Base-by-base conservation (phyloP, 306 rosid species). In the Rosa persica region DNA sequence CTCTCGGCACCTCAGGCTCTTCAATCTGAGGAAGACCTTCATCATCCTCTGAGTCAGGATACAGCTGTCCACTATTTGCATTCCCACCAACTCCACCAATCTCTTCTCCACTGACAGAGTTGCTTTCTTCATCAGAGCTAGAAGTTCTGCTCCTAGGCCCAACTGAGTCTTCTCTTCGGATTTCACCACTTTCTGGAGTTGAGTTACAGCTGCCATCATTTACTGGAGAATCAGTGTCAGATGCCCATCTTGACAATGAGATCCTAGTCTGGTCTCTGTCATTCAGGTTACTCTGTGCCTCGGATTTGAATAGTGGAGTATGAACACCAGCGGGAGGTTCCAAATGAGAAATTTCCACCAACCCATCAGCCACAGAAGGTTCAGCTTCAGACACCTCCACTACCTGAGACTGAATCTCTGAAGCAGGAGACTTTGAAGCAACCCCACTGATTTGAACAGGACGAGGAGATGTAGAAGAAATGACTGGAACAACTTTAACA, bases 211-310 rank as follows among this genome's bases (percentile, higher is more conserved):
- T 74, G 39, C 48, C 89, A 82, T 70, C 87, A 51, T 48, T 77
- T 47, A 58, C 65, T 0, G 93, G 89, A 23, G 92, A 86, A 76
- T 79, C 83, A 54, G 73, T 85, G 22, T 87, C 91, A 27, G 67
- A 78, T 34, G 91, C 91, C 99, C 99, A 96, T 76, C 93, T 90
- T 42, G 98, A 96, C 88, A 80, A 78, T 0, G 78, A 73, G 77
- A 96, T 89, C 43, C 71, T 19, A 20, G 62, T 86, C 81, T 76
- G 88, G 80, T 70, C 88, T 11, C 65, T 76, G 1, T 75, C 87
- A 64, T 73, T 91, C 75, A 72, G 15, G 9, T 25, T 48, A 17
- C 54, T 84, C 58, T 65, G 73, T n/a, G 57, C 82, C 15, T 78
- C 78, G 3, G 8, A 36, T 70, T 71, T 70, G 73, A 78, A 55